Base-by-base conservation (phyloP, 371 early-diverging fungal genomes). In the Saksenaea oblongispora region DNA sequence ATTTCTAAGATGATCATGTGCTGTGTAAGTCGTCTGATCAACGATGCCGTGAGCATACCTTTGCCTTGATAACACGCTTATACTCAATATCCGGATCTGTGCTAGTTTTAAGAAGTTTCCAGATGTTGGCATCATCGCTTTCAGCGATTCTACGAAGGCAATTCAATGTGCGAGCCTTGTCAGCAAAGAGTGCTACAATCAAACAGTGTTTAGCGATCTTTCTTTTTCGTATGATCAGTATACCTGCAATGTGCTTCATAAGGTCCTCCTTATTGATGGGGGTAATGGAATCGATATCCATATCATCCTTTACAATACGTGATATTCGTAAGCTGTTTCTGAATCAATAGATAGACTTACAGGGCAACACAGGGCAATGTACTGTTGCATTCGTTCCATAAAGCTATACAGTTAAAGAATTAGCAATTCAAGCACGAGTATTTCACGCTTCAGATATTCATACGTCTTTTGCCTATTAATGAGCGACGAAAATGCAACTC, bases 381-480 rank as follows among this genome's bases (percentile, higher is more conserved):
- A 89, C n/a, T 67, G 36, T 0, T 72, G 60, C 66, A 84, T 73
- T 14, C 79, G 79, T 14, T 75, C 72, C 39, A 79, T 80, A 39
- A 72, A 71, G 14, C 78, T 80, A 61, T 24, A 18, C 34, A 1
- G 11, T n/a, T 3, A 39, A 5, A 39, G 11, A 2, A 39, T 39
- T n/a, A 39, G n/a, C 10, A 3, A 39, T 31, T 8, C 35, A 56
- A 69, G 26, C 10, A 31, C 18, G 10, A 34, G 31, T 41, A 22
- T 51, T 61, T 24, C 39, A 1, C 26, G 10, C 31, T 57, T 34
- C 15, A 18, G n/a, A 11, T 39, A 24, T 37, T 26, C 54, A 67
- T 71, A 84, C 78, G 70, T 54, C 34, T 77, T 79, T 59, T 88
- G 88, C 15, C 83, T 78, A 13, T 75, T 71, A 41, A 89, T 66